phyloP scores from a whole-genome alignment of 2,329 filamentous ascomycete genomes.

The Colletotrichum lentis region DNA sequence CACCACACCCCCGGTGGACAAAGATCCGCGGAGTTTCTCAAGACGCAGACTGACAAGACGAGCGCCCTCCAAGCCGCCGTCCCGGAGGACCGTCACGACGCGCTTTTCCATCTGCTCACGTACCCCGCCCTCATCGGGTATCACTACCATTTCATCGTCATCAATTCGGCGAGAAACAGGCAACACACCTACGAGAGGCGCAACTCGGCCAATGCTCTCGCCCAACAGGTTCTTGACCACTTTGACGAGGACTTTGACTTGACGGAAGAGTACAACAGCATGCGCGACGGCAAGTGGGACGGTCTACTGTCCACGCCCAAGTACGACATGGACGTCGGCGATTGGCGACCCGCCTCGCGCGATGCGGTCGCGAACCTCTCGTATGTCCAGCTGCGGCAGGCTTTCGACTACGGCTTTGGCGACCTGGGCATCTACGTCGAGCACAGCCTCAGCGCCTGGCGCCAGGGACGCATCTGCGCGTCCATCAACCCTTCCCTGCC shows the following conservation, averaged over 20 bases:
- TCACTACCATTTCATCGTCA: conserved; percentile 62
- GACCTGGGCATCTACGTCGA: conserved; percentile 63
- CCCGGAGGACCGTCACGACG: conserved; percentile 51
- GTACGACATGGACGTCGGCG: conserved; percentile 41
- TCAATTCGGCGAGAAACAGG: conserved; percentile 59
- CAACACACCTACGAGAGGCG: conserved; percentile 62
- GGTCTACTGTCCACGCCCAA: conserved; percentile 65
- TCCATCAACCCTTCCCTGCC: conserved; percentile 53
- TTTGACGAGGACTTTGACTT: conserved; percentile 57
- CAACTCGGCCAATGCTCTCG: conserved; percentile 60
- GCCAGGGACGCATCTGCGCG: conserved; percentile 63
- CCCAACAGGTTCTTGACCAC: conserved; percentile 51
- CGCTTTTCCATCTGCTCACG: conserved; percentile 68
- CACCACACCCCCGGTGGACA: too few species aligned
- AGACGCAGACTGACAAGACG: too few species aligned
- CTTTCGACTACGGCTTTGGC: conserved; percentile 45
- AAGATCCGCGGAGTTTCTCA: too few species aligned
- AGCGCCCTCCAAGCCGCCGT: conserved; percentile 56
- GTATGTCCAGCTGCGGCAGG: conserved; percentile 55
- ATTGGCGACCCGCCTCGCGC: conserved; percentile 49
- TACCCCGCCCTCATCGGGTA: conserved; percentile 67
- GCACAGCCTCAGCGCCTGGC: conserved; percentile 60
- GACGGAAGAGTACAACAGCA: conserved; percentile 54
- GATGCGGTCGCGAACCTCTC: conserved; percentile 59
- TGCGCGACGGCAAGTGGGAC: conserved; percentile 59